Evolutionary conservation across 83 land plant genomes (phyloP), one percentile per base, ranked within the genome.

Genomic region (Picea engelmannii): DNA sequence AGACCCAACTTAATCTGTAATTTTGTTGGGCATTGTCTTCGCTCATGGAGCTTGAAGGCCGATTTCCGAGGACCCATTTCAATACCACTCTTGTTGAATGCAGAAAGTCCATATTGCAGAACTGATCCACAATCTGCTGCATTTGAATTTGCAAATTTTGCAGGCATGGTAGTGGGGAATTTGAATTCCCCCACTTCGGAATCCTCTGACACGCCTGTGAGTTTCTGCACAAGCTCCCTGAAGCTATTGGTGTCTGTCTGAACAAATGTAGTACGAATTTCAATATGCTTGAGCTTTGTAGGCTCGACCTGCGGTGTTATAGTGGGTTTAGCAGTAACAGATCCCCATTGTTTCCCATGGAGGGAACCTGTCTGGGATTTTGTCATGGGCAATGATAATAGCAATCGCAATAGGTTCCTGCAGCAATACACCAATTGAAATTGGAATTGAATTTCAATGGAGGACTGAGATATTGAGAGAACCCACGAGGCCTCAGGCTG

Each of bases 11-110:
- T 11, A 47, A 76, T 84, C 23, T 85, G 69, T 58, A 83, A 81
- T 47, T 83, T 81, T 82, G 62, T 85, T 3, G 42, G 58, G 81
- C 62, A 79, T 40, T 84, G 86, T 35, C 91, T 74, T 40, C 91
- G 67, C 59, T 89, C 86, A 21, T 86, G 88, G 86, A 89, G 91
- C 80, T 84, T 89, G 21, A 70, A 70, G 38, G 81, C 61, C 5
- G 83, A 73, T 79, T 73, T 81, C 69, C 60, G 81, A 17, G 55
- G 12, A 49, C 82, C 86, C 24, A 71, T 7, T 42, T 71, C 52
- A 71, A 71, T 71, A 13, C 23, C 76, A 4, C 24, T 42, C 76
- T 71, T 71, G 9, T 18, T 70, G 4, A 70, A 18, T 1, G 47
- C 18, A 70, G 49, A 27, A 20, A 4, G 40, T 44, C 64, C n/a